phyloP scores from a whole-genome alignment of 176 grass and related monocot species.

The Oryza australiensis region DNA sequence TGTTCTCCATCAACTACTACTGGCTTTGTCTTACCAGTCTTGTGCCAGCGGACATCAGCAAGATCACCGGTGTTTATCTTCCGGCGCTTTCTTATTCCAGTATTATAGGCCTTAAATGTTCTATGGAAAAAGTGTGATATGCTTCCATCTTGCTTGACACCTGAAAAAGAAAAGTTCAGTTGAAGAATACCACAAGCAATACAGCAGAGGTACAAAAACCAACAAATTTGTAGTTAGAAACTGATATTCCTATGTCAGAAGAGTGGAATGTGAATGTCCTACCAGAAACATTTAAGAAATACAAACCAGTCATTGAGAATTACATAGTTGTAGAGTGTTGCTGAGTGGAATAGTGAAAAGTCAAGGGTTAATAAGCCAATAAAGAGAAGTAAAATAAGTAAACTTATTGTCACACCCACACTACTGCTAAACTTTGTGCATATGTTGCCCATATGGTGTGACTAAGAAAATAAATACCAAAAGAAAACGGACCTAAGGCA shows the following conservation, averaged over 20 bases:
- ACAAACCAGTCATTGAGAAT: neutral
- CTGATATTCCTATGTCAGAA: neutral
- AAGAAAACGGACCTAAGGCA: constrained; percentile 11
- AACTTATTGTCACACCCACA: neutral
- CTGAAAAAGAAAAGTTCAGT: constrained; percentile 40
- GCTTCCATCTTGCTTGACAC: constrained; percentile 89
- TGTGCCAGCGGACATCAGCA: constrained; percentile 91
- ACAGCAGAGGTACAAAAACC: neutral
- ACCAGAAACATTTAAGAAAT: constrained; percentile 1
- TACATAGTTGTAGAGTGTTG: neutral
- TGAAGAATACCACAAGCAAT: neutral
- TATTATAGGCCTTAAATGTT: constrained; percentile 95
- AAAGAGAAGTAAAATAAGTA: constrained; percentile 8
- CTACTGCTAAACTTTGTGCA: neutral
- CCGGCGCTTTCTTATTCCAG: constrained; percentile 84
- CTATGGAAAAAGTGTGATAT: constrained; percentile 94
- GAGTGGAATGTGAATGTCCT: neutral
- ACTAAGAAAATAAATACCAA: neutral
- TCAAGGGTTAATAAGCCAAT: neutral
- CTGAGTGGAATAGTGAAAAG: neutral
- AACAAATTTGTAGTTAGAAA: constrained; percentile 19
- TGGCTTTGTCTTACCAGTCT: constrained; percentile 93
- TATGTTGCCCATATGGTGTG: too few relatives aligned
- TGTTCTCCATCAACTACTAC: constrained; percentile 74
- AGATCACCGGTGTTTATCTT: constrained; percentile 78